A percentile compares a stretch with the other conserved stretches of the same genome.
Evolutionary conservation across 2,329 filamentous ascomycete species (phyloP).

Genomic region (Fusarium papillatum): DNA sequence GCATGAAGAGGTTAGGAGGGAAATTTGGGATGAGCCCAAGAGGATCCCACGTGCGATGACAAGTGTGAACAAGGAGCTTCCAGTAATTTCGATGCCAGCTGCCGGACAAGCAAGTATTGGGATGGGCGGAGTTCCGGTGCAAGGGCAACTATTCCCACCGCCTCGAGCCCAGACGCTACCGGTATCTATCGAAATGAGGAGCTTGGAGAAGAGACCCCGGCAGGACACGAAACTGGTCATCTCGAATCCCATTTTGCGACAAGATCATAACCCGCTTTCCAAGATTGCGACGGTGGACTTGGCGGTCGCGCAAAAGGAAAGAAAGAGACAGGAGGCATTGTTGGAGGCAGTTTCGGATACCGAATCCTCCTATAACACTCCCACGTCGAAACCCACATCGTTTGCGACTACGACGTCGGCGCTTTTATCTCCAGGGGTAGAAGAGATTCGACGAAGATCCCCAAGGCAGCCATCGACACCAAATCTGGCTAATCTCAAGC

Average conservation of each 20-base stretch:
- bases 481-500: conserved; percentile 23
- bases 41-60: conserved; percentile 30
- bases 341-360: conserved; percentile 19
- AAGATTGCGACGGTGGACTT: conserved; percentile 65
- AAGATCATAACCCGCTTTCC: conserved; percentile 55
- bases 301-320: conserved; percentile 61
- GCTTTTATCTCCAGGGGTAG: conserved; percentile 64
- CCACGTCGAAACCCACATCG: conserved; percentile 34
- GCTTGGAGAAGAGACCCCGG: conserved; percentile 40
- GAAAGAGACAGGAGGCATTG: conserved; percentile 54
- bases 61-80: conserved; percentile 46
- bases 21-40: conserved; percentile 45
- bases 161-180: conserved; percentile 48
- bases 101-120: conserved; percentile 52
- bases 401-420: conserved; percentile 60
- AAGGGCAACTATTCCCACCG: conserved; percentile 58
- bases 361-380: conserved; percentile 10
- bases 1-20: conserved; percentile 64
- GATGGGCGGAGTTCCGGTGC: conserved; percentile 54
- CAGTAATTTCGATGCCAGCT: conserved; percentile 54
- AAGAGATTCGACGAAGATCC: conserved; percentile 65
- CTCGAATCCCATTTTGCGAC: conserved; percentile 61
- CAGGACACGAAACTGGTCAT: conserved; percentile 59
- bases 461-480: conserved; percentile 54
- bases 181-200: conserved; percentile 24